Conservation (phyloP, 805 yeast genomes). For the Ogataea paraovalis region DNA sequence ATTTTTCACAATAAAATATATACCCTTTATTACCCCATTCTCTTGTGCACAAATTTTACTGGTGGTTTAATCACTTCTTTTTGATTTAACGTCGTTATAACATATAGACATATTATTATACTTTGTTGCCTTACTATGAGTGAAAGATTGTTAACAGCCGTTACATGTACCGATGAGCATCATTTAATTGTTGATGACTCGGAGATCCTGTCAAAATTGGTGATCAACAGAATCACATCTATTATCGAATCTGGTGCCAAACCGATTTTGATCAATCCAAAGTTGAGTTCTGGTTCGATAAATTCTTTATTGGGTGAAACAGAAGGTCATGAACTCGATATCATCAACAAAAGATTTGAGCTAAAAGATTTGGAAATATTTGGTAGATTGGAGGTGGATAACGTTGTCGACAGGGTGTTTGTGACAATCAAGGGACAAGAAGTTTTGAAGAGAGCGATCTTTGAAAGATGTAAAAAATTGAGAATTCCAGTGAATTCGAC, state of each 20-base stretch:
- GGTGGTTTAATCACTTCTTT: too few relatives aligned
- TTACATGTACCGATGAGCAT: constrained; percentile 44
- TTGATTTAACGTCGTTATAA: too few relatives aligned
- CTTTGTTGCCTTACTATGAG: background rate
- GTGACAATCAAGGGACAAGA: constrained; percentile 39
- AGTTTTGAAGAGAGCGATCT: constrained; percentile 39
- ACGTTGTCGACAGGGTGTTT: constrained; percentile 73
- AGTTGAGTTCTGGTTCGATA: constrained; percentile 14
- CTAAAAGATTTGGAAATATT: constrained; percentile 44
- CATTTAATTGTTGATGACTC: constrained; percentile 56
- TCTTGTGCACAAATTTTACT: too few relatives aligned
- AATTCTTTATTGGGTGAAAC: constrained; percentile 15
- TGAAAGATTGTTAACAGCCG: constrained; percentile 35
- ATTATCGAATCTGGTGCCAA: constrained; percentile 52
- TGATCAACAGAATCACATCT: constrained; percentile 43
- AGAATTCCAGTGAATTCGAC: constrained; percentile 83
- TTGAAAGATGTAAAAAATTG: constrained; percentile 46
- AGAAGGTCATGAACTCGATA: constrained; percentile 9
- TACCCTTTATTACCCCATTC: too few relatives aligned
- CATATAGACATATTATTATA: too few relatives aligned
- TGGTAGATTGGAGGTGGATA: constrained; percentile 62
- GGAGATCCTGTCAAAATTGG: constrained; percentile 33
- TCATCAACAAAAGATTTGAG: constrained; percentile 32
- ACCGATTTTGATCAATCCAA: constrained; percentile 45
- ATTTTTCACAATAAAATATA: background rate